Conservation (phyloP, 2,329 filamentous ascomycete species). For the Aschersonia sp. region DNA sequence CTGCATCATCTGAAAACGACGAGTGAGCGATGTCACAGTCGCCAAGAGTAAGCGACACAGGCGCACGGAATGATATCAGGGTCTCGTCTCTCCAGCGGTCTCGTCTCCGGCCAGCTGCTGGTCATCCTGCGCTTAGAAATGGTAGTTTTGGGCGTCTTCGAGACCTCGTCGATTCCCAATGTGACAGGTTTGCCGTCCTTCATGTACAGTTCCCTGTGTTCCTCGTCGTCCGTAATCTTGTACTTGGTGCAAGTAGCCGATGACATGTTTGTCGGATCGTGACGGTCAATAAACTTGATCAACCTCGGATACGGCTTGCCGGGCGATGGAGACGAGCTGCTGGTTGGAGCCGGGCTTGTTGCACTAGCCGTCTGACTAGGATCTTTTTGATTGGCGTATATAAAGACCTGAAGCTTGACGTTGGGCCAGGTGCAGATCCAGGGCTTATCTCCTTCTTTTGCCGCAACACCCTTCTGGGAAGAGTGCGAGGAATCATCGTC, state of each 20-base stretch:
- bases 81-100: not conserved
- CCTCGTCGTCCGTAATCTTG: constrained; percentile 24
- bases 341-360: constrained; percentile 3
- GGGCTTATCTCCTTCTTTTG: constrained; percentile 32
- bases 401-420: constrained; percentile 40
- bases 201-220: constrained; percentile 18
- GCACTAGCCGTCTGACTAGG: constrained; percentile 18
- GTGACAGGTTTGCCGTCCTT: constrained; percentile 21
- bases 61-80: not conserved
- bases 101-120: not conserved
- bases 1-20: not conserved
- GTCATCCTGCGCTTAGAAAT: not conserved
- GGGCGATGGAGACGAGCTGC: constrained; percentile 2
- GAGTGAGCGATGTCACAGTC: not conserved
- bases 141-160: not conserved
- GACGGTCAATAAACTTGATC: constrained; percentile 41
- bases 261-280: constrained; percentile 6
- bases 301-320: constrained; percentile 31
- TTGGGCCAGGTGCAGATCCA: constrained; percentile 47
- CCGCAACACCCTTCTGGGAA: constrained; percentile 9
- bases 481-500: constrained; percentile 3
- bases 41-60: not conserved
- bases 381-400: constrained; percentile 34
- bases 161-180: constrained; percentile 28
- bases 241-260: constrained; percentile 34